These are phyloP conservation scores for Oidiodendron maius DNA, from an alignment of 495 filamentous ascomycete species.

Conservation along the genomic window DNA sequence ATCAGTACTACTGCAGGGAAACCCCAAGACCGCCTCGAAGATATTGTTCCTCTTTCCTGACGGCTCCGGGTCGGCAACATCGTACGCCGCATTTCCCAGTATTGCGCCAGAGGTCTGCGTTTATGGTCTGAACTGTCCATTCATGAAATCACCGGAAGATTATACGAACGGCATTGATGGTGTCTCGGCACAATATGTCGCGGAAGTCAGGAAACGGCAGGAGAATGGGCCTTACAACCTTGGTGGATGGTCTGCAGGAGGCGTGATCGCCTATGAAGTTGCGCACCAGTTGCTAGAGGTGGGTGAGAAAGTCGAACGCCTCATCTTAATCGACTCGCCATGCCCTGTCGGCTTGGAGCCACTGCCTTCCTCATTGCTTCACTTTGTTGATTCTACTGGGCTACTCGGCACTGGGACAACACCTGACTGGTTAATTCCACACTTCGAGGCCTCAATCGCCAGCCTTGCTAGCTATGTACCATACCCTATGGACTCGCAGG, in stretches of 20 bases:
- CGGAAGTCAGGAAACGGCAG: constrained; percentile 57
- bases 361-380: constrained; percentile 1
- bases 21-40: constrained; percentile 2
- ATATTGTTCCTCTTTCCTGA: constrained; percentile 69
- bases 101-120: constrained; percentile 45
- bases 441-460: constrained; percentile 1
- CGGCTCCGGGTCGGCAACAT: constrained; percentile 62
- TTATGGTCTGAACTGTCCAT: constrained; percentile 52
- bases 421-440: constrained; percentile 4
- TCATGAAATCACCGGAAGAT: constrained; percentile 44
- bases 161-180: constrained; percentile 42
- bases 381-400: not conserved
- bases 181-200: constrained; percentile 48
- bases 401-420: constrained; percentile 2
- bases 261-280: constrained; percentile 79
- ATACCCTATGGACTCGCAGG: not conserved
- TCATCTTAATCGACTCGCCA: constrained; percentile 9
- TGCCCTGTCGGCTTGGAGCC: not conserved
- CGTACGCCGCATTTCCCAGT: constrained; percentile 48
- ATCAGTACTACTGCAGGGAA: constrained; percentile 8
- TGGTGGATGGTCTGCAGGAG: constrained; percentile 79
- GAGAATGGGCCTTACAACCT: constrained; percentile 61
- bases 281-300: constrained; percentile 60
- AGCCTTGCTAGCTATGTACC: not conserved
- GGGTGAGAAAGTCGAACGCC: constrained; percentile 52